Evolutionary conservation across 306 rosid species (phyloP), one percentile per base, ranked within the genome.

Genomic region (Cicer judaicum): DNA sequence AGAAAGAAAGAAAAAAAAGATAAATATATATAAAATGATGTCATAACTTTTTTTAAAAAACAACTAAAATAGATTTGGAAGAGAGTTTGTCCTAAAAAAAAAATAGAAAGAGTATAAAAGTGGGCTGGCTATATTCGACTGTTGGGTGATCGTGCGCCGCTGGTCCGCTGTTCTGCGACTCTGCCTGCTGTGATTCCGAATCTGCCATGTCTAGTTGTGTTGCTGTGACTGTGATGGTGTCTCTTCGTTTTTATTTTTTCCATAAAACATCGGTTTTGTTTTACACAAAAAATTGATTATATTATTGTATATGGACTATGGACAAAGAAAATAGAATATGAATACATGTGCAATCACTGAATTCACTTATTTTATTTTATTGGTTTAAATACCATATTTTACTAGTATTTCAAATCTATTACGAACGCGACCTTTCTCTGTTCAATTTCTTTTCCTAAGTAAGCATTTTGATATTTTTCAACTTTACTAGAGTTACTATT

Each of bases 181-280:
- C 52, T 76, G 67, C 55, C 48, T 55, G 72, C 78, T 50, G 10
- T 52, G 76, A 54, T 63, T 14, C 73, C 52, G 78, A 78, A 71
- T 53, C 60, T 63, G 66, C 49, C 78, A 64, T 64, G 59, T 73
- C 50, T 63, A 63, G 73, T 72, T 52, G 10, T 43, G 38, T 54
- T 43, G 63, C 21, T 77, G 65, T 40, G 70, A 29, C 59, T 48
- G 50, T 47, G 81, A 56, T 43, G 38, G 54, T 69, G 64, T 70
- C 64, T 44, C 36, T 59, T 40, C 36, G 3, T 36, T 60, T 73
- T 73, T 8, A 14, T 44, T 73, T 29, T 29, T 5, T 69, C 36
- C 10, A 2, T n/a, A 7, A 65, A 44, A 19, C 42, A 14, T 46
- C 13, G 13, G 8, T 46, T 52, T 52, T 52, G 57, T 52, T 21